Evolutionary conservation across 2,329 filamentous ascomycete genomes (phyloP).

Genomic region (Corynespora cassiicola): DNA sequence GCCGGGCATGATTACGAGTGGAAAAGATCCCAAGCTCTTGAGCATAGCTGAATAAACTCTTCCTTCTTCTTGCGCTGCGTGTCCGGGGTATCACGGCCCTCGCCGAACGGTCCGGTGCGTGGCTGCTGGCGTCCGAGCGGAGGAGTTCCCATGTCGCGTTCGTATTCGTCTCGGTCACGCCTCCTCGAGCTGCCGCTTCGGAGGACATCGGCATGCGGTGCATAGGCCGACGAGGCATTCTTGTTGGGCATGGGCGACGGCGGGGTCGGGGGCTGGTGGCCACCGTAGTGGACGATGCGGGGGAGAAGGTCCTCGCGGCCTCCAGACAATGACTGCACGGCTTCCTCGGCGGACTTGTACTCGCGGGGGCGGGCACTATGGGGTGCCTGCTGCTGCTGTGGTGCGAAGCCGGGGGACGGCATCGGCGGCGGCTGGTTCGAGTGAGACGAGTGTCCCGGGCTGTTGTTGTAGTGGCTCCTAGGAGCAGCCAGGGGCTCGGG

Average conservation of each 20-base stretch:
- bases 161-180: conserved; percentile 87
- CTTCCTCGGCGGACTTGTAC: conserved; percentile 95
- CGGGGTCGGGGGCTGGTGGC: conserved; percentile 90
- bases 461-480: conserved; percentile 62
- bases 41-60: conserved; percentile 86
- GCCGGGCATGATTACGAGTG: conserved; percentile 72
- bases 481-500: conserved; percentile 71
- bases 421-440: conserved; percentile 71
- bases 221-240: conserved; percentile 36
- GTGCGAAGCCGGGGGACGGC: conserved; percentile 78
- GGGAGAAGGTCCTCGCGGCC: conserved; percentile 92
- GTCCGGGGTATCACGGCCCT: conserved; percentile 82
- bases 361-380: conserved; percentile 72
- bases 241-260: conserved; percentile 73
- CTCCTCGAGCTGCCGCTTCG: conserved; percentile 70
- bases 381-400: conserved; percentile 58
- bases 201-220: conserved; percentile 39
- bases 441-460: conserved; percentile 68
- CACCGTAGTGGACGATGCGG: conserved; percentile 93
- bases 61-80: conserved; percentile 87
- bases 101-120: conserved; percentile 71
- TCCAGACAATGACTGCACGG: conserved; percentile 85
- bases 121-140: conserved; percentile 72
- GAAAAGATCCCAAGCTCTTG: conserved; percentile 94
- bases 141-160: conserved; percentile 83